A percentile compares a stretch with the other conserved stretches of the same genome.
Conservation (phyloP, 2,329 filamentous ascomycete genomes). For the Biscogniauxia sp. region DNA sequence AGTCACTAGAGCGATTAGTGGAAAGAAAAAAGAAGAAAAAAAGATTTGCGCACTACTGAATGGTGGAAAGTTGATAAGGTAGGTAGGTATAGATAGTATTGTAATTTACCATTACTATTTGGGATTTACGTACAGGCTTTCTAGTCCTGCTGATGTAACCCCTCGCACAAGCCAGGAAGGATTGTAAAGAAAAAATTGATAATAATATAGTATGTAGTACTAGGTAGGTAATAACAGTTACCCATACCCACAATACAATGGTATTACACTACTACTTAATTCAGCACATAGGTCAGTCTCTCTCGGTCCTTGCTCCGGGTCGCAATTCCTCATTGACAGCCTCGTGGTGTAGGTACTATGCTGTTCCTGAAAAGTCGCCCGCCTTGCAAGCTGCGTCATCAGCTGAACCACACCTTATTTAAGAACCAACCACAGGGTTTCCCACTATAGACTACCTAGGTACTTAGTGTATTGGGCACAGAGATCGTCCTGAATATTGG, state of each 20-base stretch:
- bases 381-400: neutral
- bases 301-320: neutral
- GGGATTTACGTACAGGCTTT: neutral
- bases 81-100: no score
- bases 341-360: neutral
- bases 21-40: neutral
- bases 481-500: neutral
- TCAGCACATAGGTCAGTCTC: neutral
- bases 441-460: neutral
- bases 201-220: no score
- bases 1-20: neutral
- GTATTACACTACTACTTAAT: neutral
- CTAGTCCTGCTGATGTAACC: neutral
- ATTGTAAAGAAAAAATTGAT: no score
- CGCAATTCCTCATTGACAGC: neutral
- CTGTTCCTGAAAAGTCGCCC: neutral
- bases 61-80: neutral
- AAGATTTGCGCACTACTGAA: neutral
- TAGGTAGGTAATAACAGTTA: no score
- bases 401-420: neutral
- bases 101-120: neutral
- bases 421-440: neutral
- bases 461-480: neutral
- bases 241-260: neutral
- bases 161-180: no score